phyloP scores from a whole-genome alignment of 306 rosid species.

The Quercus rubra region DNA sequence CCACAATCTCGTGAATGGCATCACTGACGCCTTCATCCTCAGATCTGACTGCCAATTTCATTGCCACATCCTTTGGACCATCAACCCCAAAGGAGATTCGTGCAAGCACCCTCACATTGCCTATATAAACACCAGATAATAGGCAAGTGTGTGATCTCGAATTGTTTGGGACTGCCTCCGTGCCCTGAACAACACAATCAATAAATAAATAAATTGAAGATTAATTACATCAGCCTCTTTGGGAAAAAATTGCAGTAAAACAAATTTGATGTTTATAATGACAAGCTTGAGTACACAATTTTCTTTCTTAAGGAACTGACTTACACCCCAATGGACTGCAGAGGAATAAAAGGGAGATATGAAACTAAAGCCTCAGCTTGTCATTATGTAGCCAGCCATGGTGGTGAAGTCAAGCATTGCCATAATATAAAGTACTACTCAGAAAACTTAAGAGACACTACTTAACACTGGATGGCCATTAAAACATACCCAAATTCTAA shows the following conservation, averaged over 20 bases:
- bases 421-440: neutral
- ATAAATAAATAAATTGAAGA: conserved; percentile 16
- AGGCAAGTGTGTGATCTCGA: conserved; percentile 87
- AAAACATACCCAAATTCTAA: neutral
- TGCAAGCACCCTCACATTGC: conserved; percentile 80
- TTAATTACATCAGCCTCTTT: neutral
- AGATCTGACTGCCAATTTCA: conserved; percentile 88
- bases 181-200: conserved; percentile 53
- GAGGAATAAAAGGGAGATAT: neutral
- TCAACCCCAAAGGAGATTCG: conserved; percentile 85
- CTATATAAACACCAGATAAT: conserved; percentile 79
- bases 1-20: conserved; percentile 88
- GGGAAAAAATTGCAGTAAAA: neutral
- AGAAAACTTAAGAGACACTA: neutral
- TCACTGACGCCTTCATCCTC: conserved; percentile 72
- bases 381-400: neutral
- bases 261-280: too few relatives aligned
- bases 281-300: neutral
- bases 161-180: conserved; percentile 80
- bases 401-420: conserved; percentile 1
- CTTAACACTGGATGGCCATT: neutral
- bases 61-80: conserved; percentile 86
- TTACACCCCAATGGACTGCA: neutral
- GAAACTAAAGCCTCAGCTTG: neutral
- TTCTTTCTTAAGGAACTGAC: neutral